Conservation (phyloP, 441 rosid genomes). For the Heliophila coronopifolia region DNA sequence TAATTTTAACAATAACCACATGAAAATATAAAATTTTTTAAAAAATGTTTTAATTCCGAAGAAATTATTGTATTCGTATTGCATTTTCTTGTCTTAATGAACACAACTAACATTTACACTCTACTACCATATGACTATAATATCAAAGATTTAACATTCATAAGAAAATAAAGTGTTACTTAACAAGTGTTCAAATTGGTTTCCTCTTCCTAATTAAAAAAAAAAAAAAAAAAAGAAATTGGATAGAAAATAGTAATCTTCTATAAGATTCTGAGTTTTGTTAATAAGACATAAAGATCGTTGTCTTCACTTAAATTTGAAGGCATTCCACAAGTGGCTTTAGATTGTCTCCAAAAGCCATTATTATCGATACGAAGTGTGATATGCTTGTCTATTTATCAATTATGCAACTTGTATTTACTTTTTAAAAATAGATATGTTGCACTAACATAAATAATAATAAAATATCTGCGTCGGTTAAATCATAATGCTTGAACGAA, state of each 20-base stretch:
- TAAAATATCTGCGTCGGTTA: too few species aligned
- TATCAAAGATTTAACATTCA: not conserved
- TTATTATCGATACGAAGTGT: too few species aligned
- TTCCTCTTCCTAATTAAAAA: not conserved
- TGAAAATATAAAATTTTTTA: not conserved
- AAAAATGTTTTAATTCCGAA: not conserved
- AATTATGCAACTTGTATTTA: too few species aligned
- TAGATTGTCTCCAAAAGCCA: not conserved
- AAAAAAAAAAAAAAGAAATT: not conserved
- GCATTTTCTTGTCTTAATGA: not conserved
- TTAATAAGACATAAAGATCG: not conserved
- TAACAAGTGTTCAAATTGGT: not conserved
- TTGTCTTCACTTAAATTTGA: not conserved
- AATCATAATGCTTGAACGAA: too few species aligned
- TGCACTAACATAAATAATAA: too few species aligned
- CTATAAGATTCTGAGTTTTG: too few species aligned
- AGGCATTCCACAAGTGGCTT: not conserved
- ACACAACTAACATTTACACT: not conserved
- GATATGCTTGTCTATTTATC: too few species aligned
- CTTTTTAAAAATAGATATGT: too few species aligned
- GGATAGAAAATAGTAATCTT: too few species aligned
- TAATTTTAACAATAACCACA: not conserved
- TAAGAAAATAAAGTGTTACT: too few species aligned
- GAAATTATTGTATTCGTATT: not conserved
- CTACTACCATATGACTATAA: not conserved